Evolutionary conservation across 2,329 filamentous ascomycete species (phyloP).

Genomic region (Rhynchosporium graminicola): DNA sequence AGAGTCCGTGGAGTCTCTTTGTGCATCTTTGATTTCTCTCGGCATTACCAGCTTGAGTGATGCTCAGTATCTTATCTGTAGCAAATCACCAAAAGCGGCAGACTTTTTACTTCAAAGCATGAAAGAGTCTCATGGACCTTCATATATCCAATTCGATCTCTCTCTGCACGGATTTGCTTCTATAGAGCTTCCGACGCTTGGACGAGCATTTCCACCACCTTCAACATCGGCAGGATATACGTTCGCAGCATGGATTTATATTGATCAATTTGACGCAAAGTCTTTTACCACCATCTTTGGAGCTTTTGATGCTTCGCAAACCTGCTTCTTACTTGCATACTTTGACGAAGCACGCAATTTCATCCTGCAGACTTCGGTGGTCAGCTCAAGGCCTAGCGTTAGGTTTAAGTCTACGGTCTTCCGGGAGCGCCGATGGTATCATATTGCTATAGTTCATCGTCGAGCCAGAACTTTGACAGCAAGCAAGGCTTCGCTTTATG

Average conservation of each 20-base stretch:
- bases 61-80: slow-evolving; percentile 70
- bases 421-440: slow-evolving; percentile 81
- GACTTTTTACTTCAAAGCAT: slow-evolving; percentile 76
- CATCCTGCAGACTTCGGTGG: slow-evolving; percentile 93
- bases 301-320: slow-evolving; percentile 87
- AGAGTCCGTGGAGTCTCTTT: slow-evolving; percentile 64
- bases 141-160: slow-evolving; percentile 92
- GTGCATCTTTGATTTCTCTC: slow-evolving; percentile 67
- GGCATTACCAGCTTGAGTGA: slow-evolving; percentile 82
- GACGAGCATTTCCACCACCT: slow-evolving; percentile 79
- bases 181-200: slow-evolving; percentile 84
- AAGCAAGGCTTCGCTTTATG: slow-evolving; percentile 83
- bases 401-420: slow-evolving; percentile 87
- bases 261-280: slow-evolving; percentile 81
- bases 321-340: slow-evolving; percentile 91
- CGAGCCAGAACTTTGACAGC: slow-evolving; percentile 72
- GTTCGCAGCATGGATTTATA: slow-evolving; percentile 82
- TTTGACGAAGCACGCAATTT: slow-evolving; percentile 93
- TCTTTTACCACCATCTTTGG: slow-evolving; percentile 96
- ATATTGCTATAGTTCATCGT: slow-evolving; percentile 85
- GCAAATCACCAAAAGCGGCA: slow-evolving; percentile 54
- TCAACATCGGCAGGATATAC: slow-evolving; percentile 80
- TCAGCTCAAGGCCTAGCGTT: slow-evolving; percentile 81
- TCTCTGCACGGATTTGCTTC: slow-evolving; percentile 86
- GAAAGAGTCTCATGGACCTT: slow-evolving; percentile 71